Evolutionary conservation across 139 green algal genomes (phyloP), one percentile per base, ranked within the genome.

Genomic region (Picochlorum sp.): DNA sequence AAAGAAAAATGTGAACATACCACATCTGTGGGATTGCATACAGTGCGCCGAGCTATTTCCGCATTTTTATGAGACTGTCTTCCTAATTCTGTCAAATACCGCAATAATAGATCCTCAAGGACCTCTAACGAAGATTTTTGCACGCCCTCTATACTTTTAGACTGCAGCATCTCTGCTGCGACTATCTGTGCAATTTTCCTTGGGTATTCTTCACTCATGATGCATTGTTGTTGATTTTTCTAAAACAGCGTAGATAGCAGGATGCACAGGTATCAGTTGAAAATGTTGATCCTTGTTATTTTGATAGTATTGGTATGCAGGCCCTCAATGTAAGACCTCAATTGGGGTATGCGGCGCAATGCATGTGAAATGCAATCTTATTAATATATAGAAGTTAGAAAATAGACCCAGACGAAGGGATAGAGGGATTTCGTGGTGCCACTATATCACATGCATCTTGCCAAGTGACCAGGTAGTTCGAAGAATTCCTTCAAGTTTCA

Each of bases 91-190:
- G 66, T 47, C 6, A 92, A 67, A 61, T 91, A 96, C 0, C 82
- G 78, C 20, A 94, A 37, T 51, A 94, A 52, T 24, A 96, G 61
- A 20, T 96, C 90, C 13, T 79, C 67, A 10, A 96, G 62, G 0
- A 89, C 74, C 2, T 96, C 88, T 1, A 82, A 21, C 1, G 85
- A 79, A 4, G 77, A 86, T 5, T 86, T 74, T 30, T 96, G 89
- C 14, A 82, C 76, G 0, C 68, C 65, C 51, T 94, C 75, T 51
- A 88, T 92, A 9, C 85, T 87, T 3, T 82, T 58, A 4, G 70
- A 32, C 32, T 91, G 77, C 0, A 76, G 75, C 11, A 93, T 68
- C 62, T 95, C 80, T 4, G 74, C 74, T 21, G 73, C 81, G 0
- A 74, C 80, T 4, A 86, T 58, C 2, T 73, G 61, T 1, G 89